Conservation (phyloP, 352 stramenopile species). For the Pythium apleroticum region DNA sequence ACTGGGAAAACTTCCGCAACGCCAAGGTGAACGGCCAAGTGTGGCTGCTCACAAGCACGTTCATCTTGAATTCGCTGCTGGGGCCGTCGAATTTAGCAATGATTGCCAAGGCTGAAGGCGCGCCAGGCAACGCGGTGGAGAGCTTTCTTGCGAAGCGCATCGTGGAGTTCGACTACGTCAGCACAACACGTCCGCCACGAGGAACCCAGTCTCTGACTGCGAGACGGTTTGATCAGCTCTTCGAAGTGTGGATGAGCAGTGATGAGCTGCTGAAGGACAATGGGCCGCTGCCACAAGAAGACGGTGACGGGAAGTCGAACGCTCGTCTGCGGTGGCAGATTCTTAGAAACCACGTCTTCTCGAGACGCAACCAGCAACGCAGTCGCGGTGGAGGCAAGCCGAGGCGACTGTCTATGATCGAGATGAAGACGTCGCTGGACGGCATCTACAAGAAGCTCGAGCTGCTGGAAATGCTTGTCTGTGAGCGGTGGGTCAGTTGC, state of each 20-base stretch:
- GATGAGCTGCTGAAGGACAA: slow-evolving; percentile 19
- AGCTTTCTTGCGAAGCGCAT: slow-evolving; percentile 19
- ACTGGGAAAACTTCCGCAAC: slow-evolving; percentile 91
- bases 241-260: slow-evolving; percentile 39
- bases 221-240: slow-evolving; percentile 57
- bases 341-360: slow-evolving; percentile 34
- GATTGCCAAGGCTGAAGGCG: slow-evolving; percentile 6
- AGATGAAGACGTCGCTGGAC: slow-evolving; percentile 32
- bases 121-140: neutral
- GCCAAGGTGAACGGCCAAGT: slow-evolving; percentile 61
- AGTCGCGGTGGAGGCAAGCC: neutral
- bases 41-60: slow-evolving; percentile 64
- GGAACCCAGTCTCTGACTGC: slow-evolving; percentile 49
- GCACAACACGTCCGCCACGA: slow-evolving; percentile 63
- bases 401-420: slow-evolving; percentile 6
- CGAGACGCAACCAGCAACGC: neutral
- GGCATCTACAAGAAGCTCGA: slow-evolving; percentile 30
- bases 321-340: slow-evolving; percentile 43
- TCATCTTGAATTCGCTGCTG: slow-evolving; percentile 70
- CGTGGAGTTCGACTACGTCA: slow-evolving; percentile 81
- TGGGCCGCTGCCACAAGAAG: neutral
- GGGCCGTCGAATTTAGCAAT: slow-evolving; percentile 29
- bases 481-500: slow-evolving; percentile 52
- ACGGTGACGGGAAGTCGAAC: slow-evolving; percentile 20
- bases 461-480: slow-evolving; percentile 53